Evolutionary conservation across 2,329 filamentous ascomycete genomes (phyloP).

Genomic region (Didymella glomerata): DNA sequence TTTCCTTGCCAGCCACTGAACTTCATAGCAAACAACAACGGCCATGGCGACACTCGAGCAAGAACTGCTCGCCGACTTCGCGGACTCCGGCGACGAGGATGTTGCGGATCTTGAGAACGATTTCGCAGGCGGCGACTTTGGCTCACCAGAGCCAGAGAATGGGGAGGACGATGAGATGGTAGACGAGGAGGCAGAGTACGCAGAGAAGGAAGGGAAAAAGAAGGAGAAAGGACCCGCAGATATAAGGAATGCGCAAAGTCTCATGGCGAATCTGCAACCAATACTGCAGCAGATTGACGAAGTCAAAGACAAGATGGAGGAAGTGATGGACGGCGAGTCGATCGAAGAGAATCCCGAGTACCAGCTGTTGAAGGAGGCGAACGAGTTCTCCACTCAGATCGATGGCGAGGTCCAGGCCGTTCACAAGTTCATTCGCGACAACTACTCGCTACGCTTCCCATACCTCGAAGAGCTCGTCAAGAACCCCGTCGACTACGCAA

Average conservation of each 20-base stretch:
- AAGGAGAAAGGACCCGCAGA: conserved; percentile 74
- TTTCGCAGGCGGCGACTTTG: conserved; percentile 48
- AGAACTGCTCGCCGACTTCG: conserved; percentile 90
- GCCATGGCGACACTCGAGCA: conserved; percentile 86
- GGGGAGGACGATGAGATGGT: conserved; percentile 68
- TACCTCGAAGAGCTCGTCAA: conserved; percentile 90
- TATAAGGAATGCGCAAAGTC: conserved; percentile 77
- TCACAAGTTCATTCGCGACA: conserved; percentile 95
- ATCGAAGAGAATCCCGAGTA: conserved; percentile 94
- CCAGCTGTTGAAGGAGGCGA: conserved; percentile 85
- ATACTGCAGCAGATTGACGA: conserved; percentile 71
- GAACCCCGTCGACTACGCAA: conserved; percentile 93
- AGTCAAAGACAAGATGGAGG: conserved; percentile 72
- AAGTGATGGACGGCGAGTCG: conserved; percentile 73
- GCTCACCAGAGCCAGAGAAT: conserved; percentile 56
- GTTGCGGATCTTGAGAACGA: conserved; percentile 46
- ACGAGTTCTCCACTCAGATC: conserved; percentile 88
- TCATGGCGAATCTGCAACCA: conserved; percentile 84
- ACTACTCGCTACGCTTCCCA: conserved; percentile 93
- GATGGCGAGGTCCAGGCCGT: conserved; percentile 91
- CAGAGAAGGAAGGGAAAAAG: conserved; percentile 66
- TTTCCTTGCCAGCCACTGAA: conserved; percentile 13
- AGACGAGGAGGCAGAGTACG: conserved; percentile 66
- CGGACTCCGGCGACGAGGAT: conserved; percentile 75
- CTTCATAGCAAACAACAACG: conserved; percentile 5